Conservation (phyloP, 768 basidiomycete species). For the Lentinula lateritia region DNA sequence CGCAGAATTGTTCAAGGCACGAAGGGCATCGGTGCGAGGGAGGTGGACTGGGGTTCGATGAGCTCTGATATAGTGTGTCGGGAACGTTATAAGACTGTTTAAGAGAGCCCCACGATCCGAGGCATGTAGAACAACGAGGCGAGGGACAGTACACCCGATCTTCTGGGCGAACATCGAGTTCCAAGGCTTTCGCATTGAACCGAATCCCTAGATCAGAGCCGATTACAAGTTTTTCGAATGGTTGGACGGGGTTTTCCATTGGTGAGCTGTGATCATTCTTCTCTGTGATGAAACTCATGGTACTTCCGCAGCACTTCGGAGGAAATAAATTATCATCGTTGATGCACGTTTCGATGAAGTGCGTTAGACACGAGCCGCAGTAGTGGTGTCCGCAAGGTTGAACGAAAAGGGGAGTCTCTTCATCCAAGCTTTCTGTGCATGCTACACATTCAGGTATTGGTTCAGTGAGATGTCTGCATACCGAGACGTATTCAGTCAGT, state of each 20-base stretch:
- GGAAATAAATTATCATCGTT: constrained; percentile 1
- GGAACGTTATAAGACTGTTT: not conserved
- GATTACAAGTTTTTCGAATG: not conserved
- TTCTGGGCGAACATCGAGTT: constrained; percentile 20
- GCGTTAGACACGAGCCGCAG: not conserved
- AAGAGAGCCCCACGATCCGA: constrained; percentile 13
- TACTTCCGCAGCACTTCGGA: constrained; percentile 2
- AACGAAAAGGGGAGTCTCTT: not conserved
- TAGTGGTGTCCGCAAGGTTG: not conserved
- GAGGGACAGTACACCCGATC: constrained; percentile 31
- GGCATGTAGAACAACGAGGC: constrained; percentile 28
- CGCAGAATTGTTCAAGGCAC: not conserved
- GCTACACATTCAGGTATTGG: not conserved
- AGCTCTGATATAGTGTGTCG: not conserved
- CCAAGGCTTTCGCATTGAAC: constrained; percentile 22
- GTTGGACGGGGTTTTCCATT: not conserved
- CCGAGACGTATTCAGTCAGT: not conserved
- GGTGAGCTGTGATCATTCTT: not conserved
- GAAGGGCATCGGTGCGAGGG: not conserved
- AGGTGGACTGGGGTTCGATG: not conserved
- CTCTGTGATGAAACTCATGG: not conserved
- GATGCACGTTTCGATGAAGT: not conserved
- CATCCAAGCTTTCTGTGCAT: not conserved
- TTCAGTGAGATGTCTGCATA: not conserved
- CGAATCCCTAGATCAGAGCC: not conserved